Conservation (phyloP, 805 yeast species). For the Pichia gijzeniarum region DNA sequence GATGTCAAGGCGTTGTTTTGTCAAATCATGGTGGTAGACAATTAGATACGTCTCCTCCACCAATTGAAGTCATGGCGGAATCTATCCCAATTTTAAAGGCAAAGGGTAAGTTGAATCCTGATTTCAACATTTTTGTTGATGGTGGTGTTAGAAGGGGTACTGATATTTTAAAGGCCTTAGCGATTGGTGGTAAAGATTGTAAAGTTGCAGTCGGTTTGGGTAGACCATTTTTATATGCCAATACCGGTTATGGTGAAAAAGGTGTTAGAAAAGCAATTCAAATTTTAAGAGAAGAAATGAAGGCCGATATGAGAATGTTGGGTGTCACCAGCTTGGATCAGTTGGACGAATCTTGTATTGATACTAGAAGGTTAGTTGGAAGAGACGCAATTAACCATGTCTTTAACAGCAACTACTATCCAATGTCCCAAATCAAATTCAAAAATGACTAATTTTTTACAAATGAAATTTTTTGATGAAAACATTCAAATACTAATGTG, state of each 20-base stretch:
- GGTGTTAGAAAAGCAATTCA: constrained; percentile 65
- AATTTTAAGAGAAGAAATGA: constrained; percentile 53
- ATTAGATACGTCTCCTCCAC: constrained; percentile 70
- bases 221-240: constrained; percentile 49
- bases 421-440: constrained; percentile 14
- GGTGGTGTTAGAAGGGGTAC: constrained; percentile 77
- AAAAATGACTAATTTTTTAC: constrained; percentile 10
- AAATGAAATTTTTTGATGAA: not conserved
- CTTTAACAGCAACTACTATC: constrained; percentile 13
- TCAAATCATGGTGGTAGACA: constrained; percentile 92
- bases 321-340: constrained; percentile 50
- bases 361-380: constrained; percentile 22
- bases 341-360: constrained; percentile 37
- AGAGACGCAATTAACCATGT: constrained; percentile 17
- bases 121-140: constrained; percentile 60
- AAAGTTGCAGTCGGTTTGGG: constrained; percentile 69
- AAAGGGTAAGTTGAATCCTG: constrained; percentile 39
- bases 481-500: not conserved
- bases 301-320: constrained; percentile 57
- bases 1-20: constrained; percentile 67
- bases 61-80: constrained; percentile 68
- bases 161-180: constrained; percentile 68
- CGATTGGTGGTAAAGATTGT: constrained; percentile 68
- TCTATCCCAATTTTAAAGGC: constrained; percentile 45
- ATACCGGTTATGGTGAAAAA: constrained; percentile 64